phyloP scores from a whole-genome alignment of 805 yeast genomes.

The Metschnikowia peoriensis region DNA sequence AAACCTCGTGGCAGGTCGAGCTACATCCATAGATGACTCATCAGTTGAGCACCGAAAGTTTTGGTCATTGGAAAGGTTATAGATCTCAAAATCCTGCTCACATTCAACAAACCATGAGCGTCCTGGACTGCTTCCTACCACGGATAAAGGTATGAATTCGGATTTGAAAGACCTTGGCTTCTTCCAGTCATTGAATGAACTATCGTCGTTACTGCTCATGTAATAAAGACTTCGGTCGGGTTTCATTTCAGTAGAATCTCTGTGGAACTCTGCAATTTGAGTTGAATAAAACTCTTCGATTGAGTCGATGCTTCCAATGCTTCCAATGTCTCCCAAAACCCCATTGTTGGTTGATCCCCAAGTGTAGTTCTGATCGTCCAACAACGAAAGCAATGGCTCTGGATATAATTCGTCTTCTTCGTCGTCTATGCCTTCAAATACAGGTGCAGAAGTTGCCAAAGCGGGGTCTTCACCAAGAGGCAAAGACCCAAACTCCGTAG shows the following conservation, averaged over 20 bases:
- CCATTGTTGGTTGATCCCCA: too few species aligned
- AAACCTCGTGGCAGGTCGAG: too few species aligned
- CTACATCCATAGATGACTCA: too few species aligned
- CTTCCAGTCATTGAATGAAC: slow-evolving; percentile 1
- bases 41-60: too few species aligned
- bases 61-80: too few species aligned
- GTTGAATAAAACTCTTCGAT: background rate
- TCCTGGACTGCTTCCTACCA: background rate
- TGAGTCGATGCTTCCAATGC: background rate
- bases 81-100: background rate
- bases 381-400: too few species aligned
- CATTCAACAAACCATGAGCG: background rate
- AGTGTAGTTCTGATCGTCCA: too few species aligned
- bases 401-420: too few species aligned
- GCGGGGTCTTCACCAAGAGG: too few species aligned
- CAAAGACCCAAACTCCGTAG: too few species aligned
- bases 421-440: too few species aligned
- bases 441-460: too few species aligned
- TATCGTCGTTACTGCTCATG: slow-evolving; percentile 7
- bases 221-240: background rate
- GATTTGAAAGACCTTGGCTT: background rate
- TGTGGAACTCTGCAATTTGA: background rate
- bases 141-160: background rate
- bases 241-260: background rate
- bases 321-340: background rate